Evolutionary conservation across 371 early-diverging fungal genomes (phyloP).

Genomic region (Dichotomocladium elegans): DNA sequence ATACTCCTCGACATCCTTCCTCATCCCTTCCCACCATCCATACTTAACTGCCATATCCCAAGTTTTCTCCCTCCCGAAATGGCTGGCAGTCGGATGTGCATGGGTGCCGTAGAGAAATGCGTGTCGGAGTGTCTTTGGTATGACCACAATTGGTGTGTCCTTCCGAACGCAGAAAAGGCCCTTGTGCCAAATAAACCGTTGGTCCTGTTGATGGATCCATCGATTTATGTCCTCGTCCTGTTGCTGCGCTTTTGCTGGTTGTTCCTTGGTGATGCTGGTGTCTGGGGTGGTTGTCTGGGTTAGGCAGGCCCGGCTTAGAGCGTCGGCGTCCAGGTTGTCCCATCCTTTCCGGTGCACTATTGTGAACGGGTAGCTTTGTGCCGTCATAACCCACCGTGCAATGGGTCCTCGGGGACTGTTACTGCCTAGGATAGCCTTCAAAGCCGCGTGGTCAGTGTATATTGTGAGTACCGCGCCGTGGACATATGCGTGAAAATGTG

Average conservation of each 20-base stretch:
- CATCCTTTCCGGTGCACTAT: background rate
- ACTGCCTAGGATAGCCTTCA: too few species aligned
- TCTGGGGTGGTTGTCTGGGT: background rate
- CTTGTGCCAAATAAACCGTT: background rate
- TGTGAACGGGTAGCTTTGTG: background rate
- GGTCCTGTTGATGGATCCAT: background rate
- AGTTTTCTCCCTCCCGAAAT: constrained; percentile 11
- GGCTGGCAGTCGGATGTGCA: constrained; percentile 4
- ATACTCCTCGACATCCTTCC: background rate
- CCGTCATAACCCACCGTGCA: background rate
- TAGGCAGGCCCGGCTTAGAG: background rate
- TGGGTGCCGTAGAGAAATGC: background rate
- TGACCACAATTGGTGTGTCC: background rate
- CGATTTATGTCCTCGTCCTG: background rate
- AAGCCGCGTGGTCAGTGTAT: constrained; percentile 3
- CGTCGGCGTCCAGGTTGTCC: background rate
- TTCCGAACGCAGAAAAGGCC: background rate
- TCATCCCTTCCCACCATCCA: too few species aligned
- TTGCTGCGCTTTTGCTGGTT: background rate
- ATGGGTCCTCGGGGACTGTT: background rate
- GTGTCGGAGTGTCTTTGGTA: background rate
- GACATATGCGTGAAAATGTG: background rate
- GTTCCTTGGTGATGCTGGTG: background rate
- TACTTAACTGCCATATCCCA: constrained; percentile 1
- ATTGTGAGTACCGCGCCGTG: background rate